Percentiles rank a stretch among this genome's conserved stretches.
Conservation (phyloP, 1,139 yeast genomes). For the Kodamaea ohmeri region DNA sequence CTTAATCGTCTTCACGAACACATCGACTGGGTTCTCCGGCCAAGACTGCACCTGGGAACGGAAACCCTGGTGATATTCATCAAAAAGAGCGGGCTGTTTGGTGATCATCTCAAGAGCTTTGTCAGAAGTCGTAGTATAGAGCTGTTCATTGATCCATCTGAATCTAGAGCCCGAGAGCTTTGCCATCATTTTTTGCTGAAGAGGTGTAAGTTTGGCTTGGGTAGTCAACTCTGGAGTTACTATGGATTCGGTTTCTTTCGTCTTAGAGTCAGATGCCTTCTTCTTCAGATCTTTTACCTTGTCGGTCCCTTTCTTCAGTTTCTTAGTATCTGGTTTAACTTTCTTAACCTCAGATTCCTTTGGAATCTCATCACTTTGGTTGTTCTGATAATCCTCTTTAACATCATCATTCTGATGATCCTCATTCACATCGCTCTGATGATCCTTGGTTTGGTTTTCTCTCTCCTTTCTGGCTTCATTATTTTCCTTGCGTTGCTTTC, state of each 20-base stretch:
- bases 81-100: conserved; percentile 84
- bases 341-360: conserved; percentile 12
- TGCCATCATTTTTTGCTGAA: conserved; percentile 94
- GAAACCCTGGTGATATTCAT: conserved; percentile 94
- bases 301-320: conserved; percentile 6
- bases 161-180: conserved; percentile 92
- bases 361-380: conserved; percentile 8
- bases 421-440: conserved; percentile 14
- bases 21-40: conserved; percentile 98
- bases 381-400: conserved; percentile 12
- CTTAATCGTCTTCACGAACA: conserved; percentile 71
- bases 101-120: conserved; percentile 71
- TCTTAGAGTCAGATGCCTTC: conserved; percentile 10
- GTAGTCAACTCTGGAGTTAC: conserved; percentile 17
- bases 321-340: conserved; percentile 8
- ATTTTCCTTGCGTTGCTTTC: conserved; percentile 31
- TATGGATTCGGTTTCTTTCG: conserved; percentile 12
- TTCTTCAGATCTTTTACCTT: conserved; percentile 5
- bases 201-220: conserved; percentile 65
- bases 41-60: conserved; percentile 91
- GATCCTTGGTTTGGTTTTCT: conserved; percentile 15
- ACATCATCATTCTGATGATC: conserved; percentile 11
- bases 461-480: conserved; percentile 23
- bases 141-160: conserved; percentile 95
- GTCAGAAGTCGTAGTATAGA: conserved; percentile 79